phyloP scores from a whole-genome alignment of 768 basidiomycete genomes.

The Boletus rubescentipes region DNA sequence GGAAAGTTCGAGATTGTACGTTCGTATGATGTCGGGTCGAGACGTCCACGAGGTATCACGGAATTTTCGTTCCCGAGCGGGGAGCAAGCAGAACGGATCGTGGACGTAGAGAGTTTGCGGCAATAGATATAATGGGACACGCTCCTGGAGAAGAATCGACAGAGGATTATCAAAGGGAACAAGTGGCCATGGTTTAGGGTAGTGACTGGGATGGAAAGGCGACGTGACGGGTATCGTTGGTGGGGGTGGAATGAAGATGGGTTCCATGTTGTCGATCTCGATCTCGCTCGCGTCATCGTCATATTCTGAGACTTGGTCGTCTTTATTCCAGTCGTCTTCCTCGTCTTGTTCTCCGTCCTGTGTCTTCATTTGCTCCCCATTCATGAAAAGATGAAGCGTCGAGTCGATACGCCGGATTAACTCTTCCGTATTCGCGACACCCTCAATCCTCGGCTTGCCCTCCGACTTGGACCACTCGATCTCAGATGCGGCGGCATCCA shows the following conservation, averaged over 20 bases:
- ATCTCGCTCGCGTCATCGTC: no score
- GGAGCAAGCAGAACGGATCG: conserved; percentile 40
- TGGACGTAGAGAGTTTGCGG: conserved; percentile 44
- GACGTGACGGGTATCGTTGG: conserved; percentile 14
- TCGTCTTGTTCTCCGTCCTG: neutral
- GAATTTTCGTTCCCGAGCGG: conserved; percentile 1
- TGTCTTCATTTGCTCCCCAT: no score
- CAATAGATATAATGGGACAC: conserved; percentile 35
- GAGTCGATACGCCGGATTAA: conserved; percentile 12
- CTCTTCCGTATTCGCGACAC: conserved; percentile 16
- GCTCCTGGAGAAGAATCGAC: conserved; percentile 32
- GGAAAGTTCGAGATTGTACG: conserved; percentile 29
- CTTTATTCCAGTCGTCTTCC: neutral
- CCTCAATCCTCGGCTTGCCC: conserved; percentile 17
- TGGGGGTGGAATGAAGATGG: neutral
- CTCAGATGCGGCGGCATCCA: conserved; percentile 11
- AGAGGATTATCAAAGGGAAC: conserved; percentile 33
- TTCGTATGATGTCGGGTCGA: conserved; percentile 30
- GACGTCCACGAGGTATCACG: conserved; percentile 27
- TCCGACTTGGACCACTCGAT: conserved; percentile 27
- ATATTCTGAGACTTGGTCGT: neutral
- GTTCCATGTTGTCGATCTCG: neutral
- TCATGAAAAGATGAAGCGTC: neutral
- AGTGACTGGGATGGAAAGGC: conserved; percentile 35
- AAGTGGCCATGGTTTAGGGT: conserved; percentile 43